Base-by-base conservation (phyloP, 441 rosid species). In the Raphanus hybrid region DNA sequence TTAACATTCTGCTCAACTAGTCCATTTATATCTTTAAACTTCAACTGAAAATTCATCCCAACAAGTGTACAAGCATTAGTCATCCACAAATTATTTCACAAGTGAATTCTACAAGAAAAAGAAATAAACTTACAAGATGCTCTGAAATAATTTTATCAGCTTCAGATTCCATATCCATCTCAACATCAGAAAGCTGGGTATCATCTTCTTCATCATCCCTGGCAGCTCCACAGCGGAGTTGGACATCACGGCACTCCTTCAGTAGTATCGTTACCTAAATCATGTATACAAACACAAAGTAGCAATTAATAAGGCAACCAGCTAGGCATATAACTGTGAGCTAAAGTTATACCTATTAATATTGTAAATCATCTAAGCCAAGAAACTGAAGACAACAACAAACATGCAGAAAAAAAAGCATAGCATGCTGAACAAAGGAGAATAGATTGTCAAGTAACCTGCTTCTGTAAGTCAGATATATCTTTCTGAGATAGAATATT, bases 1-100 rank as follows among this genome's bases (percentile, higher is more conserved):
- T 92, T 91, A 67, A 88, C 97, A 86, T 96, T 96, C 87, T 91
- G 98, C 89, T 92, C 99, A 77, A 96, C 97, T 75, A 96, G 84
- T 78, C 97, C 98, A 81, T 87, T 92, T 85, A 96, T 93, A 77
- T 96, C 99, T 87, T 87, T 92, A 85, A 91, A 96, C 66, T 92
- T 96, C 81, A 95, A 77, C 99, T 95, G 90, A 62, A 32, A 37
- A 78, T 78, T 72, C 73, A 82, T 54, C 69, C 78, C 73, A 75
- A 65, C 69, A 65, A 59, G 64, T 75, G 61, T 58, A 14, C 15
- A 69, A 15, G 80, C 27, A 67, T 71, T 60, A 74, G 75, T 27
- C 55, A 73, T 68, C 77, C 55, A 29, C n/a, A 58, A 61, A 6
- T 57, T 34, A 7, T 15, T 52, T 64, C 52, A 71, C 54, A 11